Evolutionary conservation across 495 filamentous ascomycete species (phyloP).

Genomic region (Lasiosphaeris hirsuta): DNA sequence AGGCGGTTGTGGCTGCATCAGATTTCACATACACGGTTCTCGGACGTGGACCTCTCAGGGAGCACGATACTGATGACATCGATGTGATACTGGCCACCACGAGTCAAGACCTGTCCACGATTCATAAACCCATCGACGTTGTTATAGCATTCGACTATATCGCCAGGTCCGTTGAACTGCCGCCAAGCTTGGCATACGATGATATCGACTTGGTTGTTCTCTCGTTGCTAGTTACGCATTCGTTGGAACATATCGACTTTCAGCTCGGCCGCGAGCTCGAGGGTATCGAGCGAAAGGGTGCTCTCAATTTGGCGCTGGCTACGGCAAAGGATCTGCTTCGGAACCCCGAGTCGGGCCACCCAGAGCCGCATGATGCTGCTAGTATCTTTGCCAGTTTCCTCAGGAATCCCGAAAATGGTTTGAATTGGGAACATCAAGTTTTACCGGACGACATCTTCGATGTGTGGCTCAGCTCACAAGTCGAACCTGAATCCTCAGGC

Average conservation of each 20-base stretch:
- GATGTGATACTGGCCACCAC: constrained; percentile 21
- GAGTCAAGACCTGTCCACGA: constrained; percentile 16
- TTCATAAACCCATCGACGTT: constrained; percentile 28
- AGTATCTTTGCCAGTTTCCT: constrained; percentile 35
- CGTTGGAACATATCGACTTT: constrained; percentile 46
- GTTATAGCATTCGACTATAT: constrained; percentile 42
- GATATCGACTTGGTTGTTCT: constrained; percentile 28
- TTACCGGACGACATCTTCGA: constrained; percentile 39
- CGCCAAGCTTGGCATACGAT: constrained; percentile 10
- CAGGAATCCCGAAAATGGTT: constrained; percentile 25
- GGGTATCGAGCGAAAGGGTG: constrained; percentile 37
- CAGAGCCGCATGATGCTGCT: constrained; percentile 32
- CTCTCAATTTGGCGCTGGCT: constrained; percentile 34
- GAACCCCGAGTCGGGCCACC: constrained; percentile 22
- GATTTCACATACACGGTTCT: constrained; percentile 24
- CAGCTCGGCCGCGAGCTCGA: constrained; percentile 30
- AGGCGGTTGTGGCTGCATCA: constrained; percentile 29
- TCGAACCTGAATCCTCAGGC: neutral
- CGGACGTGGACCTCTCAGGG: constrained; percentile 6
- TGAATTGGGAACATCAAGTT: constrained; percentile 33
- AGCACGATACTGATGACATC: constrained; percentile 2
- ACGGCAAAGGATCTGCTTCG: constrained; percentile 31
- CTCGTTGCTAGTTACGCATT: constrained; percentile 34
- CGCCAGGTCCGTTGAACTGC: constrained; percentile 25
- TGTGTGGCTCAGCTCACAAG: constrained; percentile 23